Conservation (phyloP, 2,329 filamentous ascomycete genomes). For the Aspergillus pseudoviridinutans region DNA sequence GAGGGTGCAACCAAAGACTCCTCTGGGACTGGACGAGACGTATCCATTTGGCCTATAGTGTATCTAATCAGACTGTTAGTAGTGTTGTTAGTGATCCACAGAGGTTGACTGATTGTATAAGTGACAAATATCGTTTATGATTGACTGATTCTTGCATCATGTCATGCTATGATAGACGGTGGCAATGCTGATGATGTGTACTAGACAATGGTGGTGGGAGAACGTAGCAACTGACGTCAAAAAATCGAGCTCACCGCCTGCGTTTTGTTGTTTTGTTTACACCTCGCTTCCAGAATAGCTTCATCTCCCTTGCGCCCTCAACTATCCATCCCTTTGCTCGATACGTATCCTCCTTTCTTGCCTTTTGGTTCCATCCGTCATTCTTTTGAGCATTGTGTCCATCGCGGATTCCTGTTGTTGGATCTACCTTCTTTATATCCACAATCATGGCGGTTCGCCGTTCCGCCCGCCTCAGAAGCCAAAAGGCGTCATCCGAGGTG, state of each 20-base stretch:
- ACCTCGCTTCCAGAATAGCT: background rate
- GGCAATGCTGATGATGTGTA: background rate
- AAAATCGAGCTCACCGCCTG: constrained; percentile 2
- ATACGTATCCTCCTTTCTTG: background rate
- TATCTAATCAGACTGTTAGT: background rate
- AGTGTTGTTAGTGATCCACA: too few relatives aligned
- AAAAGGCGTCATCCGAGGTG: constrained; percentile 31
- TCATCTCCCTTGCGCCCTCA: background rate
- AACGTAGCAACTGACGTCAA: constrained; percentile 1
- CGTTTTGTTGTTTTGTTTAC: background rate
- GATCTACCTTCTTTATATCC: background rate
- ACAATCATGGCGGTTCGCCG: constrained; percentile 36
- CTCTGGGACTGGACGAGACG: constrained; percentile 45
- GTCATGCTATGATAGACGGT: background rate
- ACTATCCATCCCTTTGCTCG: background rate
- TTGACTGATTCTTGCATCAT: constrained; percentile 4
- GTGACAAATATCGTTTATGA: background rate
- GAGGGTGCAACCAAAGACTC: constrained; percentile 41
- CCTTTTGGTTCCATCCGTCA: background rate
- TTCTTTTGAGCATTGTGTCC: background rate
- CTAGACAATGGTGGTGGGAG: background rate
- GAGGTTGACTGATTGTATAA: too few relatives aligned
- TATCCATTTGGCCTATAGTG: constrained; percentile 50
- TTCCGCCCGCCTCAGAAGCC: constrained; percentile 38
- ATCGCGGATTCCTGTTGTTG: constrained; percentile 1